Percentiles rank a stretch among this genome's conserved stretches.
These are phyloP conservation scores for Gliomastix tumulicola DNA, from an alignment of 2,329 filamentous ascomycete species.

Conservation along the genomic window DNA sequence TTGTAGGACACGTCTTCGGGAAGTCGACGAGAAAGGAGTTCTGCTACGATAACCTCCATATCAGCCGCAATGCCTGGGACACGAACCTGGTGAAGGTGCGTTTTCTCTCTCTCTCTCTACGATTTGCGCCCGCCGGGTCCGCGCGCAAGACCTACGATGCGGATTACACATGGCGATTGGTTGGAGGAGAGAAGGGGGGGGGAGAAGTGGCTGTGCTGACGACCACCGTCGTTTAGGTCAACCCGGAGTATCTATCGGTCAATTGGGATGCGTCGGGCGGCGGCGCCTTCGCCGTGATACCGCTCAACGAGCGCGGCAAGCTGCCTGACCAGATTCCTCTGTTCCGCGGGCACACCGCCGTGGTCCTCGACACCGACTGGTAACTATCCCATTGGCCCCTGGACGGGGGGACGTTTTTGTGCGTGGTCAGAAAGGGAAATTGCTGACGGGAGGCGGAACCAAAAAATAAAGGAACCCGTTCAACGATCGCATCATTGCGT, in stretches of 20 bases:
- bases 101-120: slow-evolving; percentile 2
- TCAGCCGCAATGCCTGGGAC: slow-evolving; percentile 98
- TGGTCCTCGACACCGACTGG: slow-evolving; percentile 97
- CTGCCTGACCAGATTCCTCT: slow-evolving; percentile 88
- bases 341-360: slow-evolving; percentile 91
- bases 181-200: too few species aligned
- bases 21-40: slow-evolving; percentile 92
- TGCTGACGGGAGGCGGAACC: not conserved
- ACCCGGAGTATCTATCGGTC: slow-evolving; percentile 91
- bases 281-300: slow-evolving; percentile 94
- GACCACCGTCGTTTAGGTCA: too few species aligned
- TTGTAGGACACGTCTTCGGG: slow-evolving; percentile 91
- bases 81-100: slow-evolving; percentile 94
- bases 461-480: slow-evolving; percentile 71
- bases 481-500: slow-evolving; percentile 88
- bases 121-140: not conserved
- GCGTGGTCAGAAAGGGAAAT: too few species aligned
- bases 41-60: slow-evolving; percentile 96
- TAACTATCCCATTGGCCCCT: too few species aligned
- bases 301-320: slow-evolving; percentile 81
- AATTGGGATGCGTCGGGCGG: slow-evolving; percentile 98
- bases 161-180: too few species aligned
- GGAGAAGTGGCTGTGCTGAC: too few species aligned
- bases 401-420: too few species aligned
- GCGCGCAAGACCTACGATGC: too few species aligned